Conservation (phyloP, 164 flowering plant genomes). For the Nymphaea thermarum region DNA sequence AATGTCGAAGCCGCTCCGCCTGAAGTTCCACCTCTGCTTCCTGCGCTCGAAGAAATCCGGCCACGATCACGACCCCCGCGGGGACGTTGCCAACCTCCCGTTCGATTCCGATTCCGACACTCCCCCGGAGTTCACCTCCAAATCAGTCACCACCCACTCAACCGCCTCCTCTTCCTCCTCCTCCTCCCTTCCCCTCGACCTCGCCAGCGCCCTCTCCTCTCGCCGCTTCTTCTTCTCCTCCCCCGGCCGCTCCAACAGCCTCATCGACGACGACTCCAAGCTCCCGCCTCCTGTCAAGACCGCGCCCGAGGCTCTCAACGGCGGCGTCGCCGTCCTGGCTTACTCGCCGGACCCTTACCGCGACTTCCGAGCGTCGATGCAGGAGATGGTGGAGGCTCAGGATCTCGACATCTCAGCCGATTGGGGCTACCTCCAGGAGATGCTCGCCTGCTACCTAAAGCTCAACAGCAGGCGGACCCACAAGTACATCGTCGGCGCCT, state of each 20-base stretch:
- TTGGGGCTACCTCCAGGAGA: constrained; percentile 56
- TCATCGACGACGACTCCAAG: constrained; percentile 21
- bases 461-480: constrained; percentile 54
- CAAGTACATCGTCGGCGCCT: constrained; percentile 58
- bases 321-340: constrained; percentile 38
- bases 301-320: constrained; percentile 7
- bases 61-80: not conserved
- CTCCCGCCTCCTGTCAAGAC: not conserved
- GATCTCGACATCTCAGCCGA: constrained; percentile 17
- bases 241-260: constrained; percentile 72
- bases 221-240: constrained; percentile 85
- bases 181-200: constrained; percentile 26
- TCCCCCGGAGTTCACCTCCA: constrained; percentile 3
- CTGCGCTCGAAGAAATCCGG: not conserved
- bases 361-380: constrained; percentile 85
- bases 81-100: constrained; percentile 31
- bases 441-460: constrained; percentile 48
- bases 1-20: not conserved
- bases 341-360: constrained; percentile 42
- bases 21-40: constrained; percentile 10
- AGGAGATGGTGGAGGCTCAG: constrained; percentile 81
- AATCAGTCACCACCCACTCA: constrained; percentile 10
- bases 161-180: constrained; percentile 9
- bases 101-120: not conserved
- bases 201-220: constrained; percentile 49